Percentiles rank a stretch among this genome's conserved stretches.
Evolutionary conservation across 108 stramenopile genomes (phyloP).

Genomic region (Parietichytrium sp.): DNA sequence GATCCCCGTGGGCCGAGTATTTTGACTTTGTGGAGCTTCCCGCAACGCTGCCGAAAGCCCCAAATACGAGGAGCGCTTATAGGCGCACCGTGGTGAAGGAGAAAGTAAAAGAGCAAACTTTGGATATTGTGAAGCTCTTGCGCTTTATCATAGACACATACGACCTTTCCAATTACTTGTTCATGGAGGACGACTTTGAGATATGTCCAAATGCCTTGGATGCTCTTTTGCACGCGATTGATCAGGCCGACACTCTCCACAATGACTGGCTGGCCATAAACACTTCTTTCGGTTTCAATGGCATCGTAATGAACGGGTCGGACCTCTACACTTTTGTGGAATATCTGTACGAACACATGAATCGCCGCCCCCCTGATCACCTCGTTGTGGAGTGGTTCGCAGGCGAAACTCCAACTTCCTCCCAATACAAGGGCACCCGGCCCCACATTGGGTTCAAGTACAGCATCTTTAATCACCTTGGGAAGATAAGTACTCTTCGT

Average conservation of each 20-base stretch:
- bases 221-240: not conserved
- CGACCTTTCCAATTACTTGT: not conserved
- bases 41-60: not conserved
- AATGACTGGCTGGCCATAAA: conserved; percentile 54
- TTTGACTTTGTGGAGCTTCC: not conserved
- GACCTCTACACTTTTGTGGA: conserved; percentile 49
- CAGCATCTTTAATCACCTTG: conserved; percentile 61
- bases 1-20: not conserved
- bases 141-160: too few species aligned
- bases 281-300: conserved; percentile 61
- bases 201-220: not conserved
- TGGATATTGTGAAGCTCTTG: too few species aligned
- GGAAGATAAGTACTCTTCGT: conserved; percentile 50
- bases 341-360: conserved; percentile 52
- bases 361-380: conserved; percentile 62
- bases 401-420: conserved; percentile 52
- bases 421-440: conserved; percentile 41
- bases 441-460: conserved; percentile 54
- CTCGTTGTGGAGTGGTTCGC: conserved; percentile 70
- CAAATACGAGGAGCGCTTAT: not conserved
- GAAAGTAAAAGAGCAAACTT: too few species aligned
- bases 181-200: conserved; percentile 42
- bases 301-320: conserved; percentile 50
- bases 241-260: conserved; percentile 31
- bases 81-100: not conserved